Evolutionary conservation across 1,284 basidiomycete genomes (phyloP), one percentile per base, ranked within the genome.

Genomic region (Earliella scabrosa): DNA sequence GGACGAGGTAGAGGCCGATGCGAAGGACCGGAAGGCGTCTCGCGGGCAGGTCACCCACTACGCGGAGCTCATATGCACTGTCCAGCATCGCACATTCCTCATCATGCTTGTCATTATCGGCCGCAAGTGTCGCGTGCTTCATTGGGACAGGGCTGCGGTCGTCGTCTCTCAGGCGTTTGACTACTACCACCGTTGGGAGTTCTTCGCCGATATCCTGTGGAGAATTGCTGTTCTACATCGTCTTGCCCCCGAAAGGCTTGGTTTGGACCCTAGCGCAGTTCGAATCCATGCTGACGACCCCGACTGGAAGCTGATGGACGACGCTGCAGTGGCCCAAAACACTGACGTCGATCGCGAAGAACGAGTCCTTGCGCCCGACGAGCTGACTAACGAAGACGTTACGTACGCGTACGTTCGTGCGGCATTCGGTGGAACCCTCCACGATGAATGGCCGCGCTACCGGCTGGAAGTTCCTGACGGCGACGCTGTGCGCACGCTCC

Each of bases 161-260:
- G 24, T 51, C 40, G 29, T 35, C 23, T 41, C 50, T 2, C 11
- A 1, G 21, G 21, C 35, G n/a, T 16, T 32, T n/a, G 45, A 54
- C 52, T 54, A 54, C 40, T 13, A 6, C 18, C 39, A 43, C 5
- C n/a, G 35, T 2, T 36, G 26, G 7, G 29, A 41, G 1, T 13
- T 48, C 16, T 20, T 54, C n/a, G 21, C 5, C n/a, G 38, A 48
- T 14, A 35, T 54, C 27, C 38, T 48, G 58, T 18, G 66, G 66
- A 18, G 68, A 66, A 31, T 60, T 54, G 58, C 64, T 24, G 55
- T 31, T 31, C 29, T 31, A 13, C 7, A 6, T 6, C 29, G 13
- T 7, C 29, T 7, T 31, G 29, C 6, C 70, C 24, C 69, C 70
- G 46, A 71, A 65, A 50, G 69, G 66, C 54, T 68, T 52, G 16